phyloP scores from a whole-genome alignment of 2,329 filamentous ascomycete species.

The Cercospora citrullina region DNA sequence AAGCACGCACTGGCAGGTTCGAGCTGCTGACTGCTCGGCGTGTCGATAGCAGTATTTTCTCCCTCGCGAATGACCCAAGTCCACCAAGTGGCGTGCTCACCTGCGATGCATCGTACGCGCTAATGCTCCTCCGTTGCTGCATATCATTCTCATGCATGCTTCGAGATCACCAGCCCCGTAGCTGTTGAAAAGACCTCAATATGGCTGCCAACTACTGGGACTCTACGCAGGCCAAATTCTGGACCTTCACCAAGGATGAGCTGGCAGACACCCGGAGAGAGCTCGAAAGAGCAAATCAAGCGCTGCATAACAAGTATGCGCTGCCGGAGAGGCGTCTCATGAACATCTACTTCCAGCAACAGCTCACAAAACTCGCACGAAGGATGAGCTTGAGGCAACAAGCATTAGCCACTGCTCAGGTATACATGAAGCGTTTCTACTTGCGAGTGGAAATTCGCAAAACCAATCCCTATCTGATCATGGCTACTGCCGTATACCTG shows the following conservation, averaged over 20 bases:
- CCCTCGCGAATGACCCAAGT: not conserved
- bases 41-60: not conserved
- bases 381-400: slow-evolving; percentile 85
- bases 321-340: slow-evolving; percentile 79
- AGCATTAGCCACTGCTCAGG: slow-evolving; percentile 86
- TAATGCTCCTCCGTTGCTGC: not conserved
- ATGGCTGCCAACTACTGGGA: slow-evolving; percentile 99
- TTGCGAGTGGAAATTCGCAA: slow-evolving; percentile 84
- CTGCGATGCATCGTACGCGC: not conserved
- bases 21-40: not conserved
- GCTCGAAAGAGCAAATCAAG: slow-evolving; percentile 70
- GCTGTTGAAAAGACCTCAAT: not conserved
- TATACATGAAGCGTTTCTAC: slow-evolving; percentile 95
- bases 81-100: not conserved
- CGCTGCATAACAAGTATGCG: slow-evolving; percentile 74
- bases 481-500: slow-evolving; percentile 91
- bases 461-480: slow-evolving; percentile 89
- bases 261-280: slow-evolving; percentile 72
- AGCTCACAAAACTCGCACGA: slow-evolving; percentile 79
- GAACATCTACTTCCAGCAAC: slow-evolving; percentile 88
- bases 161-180: not conserved
- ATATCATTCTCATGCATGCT: not conserved
- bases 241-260: slow-evolving; percentile 85
- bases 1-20: not conserved
- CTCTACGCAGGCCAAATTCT: slow-evolving; percentile 85